Conservation (phyloP, 2,329 filamentous ascomycete species). For the Pseudocercospora fijiensis region DNA sequence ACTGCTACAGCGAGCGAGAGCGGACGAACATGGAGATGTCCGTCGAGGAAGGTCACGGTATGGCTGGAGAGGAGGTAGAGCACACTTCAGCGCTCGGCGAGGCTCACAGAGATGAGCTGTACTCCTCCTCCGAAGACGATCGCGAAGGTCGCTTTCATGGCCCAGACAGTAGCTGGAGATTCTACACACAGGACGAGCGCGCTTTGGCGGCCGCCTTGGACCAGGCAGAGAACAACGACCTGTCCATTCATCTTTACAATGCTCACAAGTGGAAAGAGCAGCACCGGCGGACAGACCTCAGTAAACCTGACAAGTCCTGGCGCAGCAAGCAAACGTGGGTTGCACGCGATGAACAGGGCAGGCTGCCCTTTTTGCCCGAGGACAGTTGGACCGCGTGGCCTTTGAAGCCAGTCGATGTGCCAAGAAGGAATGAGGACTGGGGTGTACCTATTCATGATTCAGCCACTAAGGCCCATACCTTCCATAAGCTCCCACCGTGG, state of each 20-base stretch:
- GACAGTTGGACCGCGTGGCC: conserved; percentile 85
- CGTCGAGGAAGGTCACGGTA: conserved; percentile 8
- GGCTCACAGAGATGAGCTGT: conserved; percentile 1
- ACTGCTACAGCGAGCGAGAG: neutral
- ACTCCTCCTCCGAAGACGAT: conserved; percentile 22
- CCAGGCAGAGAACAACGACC: conserved; percentile 62
- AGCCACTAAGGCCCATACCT: conserved; percentile 21
- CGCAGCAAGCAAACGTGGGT: conserved; percentile 46
- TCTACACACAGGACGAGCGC: conserved; percentile 62
- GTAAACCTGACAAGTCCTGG: conserved; percentile 33
- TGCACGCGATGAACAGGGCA: conserved; percentile 33
- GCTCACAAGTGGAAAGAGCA: conserved; percentile 65
- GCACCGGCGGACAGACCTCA: conserved; percentile 21
- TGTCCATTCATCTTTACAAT: conserved; percentile 77
- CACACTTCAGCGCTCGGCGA: conserved; percentile 3
- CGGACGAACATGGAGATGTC: conserved; percentile 22
- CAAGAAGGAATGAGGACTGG: conserved; percentile 55
- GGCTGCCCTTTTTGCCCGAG: conserved; percentile 46
- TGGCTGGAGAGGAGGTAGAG: neutral
- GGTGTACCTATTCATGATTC: conserved; percentile 35
- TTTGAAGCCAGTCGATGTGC: conserved; percentile 61
- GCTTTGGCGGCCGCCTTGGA: conserved; percentile 63
- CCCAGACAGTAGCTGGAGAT: conserved; percentile 63
- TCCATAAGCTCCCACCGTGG: conserved; percentile 25
- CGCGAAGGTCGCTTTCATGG: conserved; percentile 70